phyloP scores from a whole-genome alignment of 1,284 basidiomycete species.

The Ceraceosorus guamensis region DNA sequence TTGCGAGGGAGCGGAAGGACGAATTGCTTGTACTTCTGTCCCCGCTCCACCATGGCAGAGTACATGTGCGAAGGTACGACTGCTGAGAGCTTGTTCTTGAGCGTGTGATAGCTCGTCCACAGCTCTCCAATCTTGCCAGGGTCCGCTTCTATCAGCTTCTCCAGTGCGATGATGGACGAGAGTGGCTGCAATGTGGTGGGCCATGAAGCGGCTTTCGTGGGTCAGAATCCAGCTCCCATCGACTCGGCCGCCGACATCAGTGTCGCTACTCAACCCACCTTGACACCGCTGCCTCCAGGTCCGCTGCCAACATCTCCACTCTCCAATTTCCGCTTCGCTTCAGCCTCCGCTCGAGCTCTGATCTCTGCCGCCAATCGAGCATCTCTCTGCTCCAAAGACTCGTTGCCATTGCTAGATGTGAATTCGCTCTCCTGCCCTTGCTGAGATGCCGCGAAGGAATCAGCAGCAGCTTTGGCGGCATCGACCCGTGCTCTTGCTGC shows the following conservation, averaged over 20 bases:
- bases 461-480: background rate
- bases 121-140: slow-evolving; percentile 34
- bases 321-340: slow-evolving; percentile 23
- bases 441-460: background rate
- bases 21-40: slow-evolving; percentile 38
- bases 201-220: background rate
- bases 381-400: slow-evolving; percentile 22
- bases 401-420: slow-evolving; percentile 3
- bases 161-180: slow-evolving; percentile 30
- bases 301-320: slow-evolving; percentile 14
- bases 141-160: slow-evolving; percentile 26
- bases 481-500: background rate
- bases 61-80: slow-evolving; percentile 38
- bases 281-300: slow-evolving; percentile 21
- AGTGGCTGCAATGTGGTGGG: slow-evolving; percentile 17
- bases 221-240: slow-evolving; percentile 6
- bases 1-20: slow-evolving; percentile 40
- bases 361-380: slow-evolving; percentile 18
- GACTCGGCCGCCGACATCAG: background rate
- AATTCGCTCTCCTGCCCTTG: background rate
- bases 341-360: slow-evolving; percentile 15
- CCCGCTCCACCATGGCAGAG: slow-evolving; percentile 25
- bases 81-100: slow-evolving; percentile 45
- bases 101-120: slow-evolving; percentile 43
- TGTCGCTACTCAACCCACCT: slow-evolving; percentile 7